Base-by-base conservation (phyloP, 225 moss, liverwort and hornwort species). In the Asterella californica region DNA sequence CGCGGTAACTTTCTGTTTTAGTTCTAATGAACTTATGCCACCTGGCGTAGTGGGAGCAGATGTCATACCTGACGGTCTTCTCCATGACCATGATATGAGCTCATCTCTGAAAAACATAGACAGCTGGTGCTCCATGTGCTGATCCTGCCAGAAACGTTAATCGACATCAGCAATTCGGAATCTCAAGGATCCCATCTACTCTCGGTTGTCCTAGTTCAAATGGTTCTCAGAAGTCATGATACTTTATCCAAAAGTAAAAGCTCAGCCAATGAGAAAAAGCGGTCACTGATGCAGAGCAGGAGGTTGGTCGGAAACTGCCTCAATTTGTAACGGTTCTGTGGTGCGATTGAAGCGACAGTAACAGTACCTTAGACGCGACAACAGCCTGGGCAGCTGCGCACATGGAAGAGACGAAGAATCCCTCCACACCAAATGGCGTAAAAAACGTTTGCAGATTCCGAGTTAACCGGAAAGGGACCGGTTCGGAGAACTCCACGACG, bases 41-140 rank as follows among this genome's bases (percentile, higher is more conserved):
- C 92, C 93, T 4, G 78, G 78, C 46, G 89, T 88, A 78, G 89
- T 82, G 71, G 89, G 86, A 77, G 92, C 92, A 15, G 89, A 89
- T 76, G 91, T 72, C 77, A 91, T 82, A 76, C 93, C 92, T 5
- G 90, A 92, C 34, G 95, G 90, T 85, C 97, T 88, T 76, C 99
- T 88, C 99, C 95, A 99, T 54, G 95, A 95, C 99, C 99, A 99
- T 53, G 99, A 99, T 80, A 99, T 95, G 47, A 99, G 95, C 84
- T 99, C 99, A 83, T 99, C 99, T 80, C 99, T 92, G 82, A 95
- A 99, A 77, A 99, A 99, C 99, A 99, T 99, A 22, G 95, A 92
- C 81, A 99, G 90, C 83, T 99, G 99, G 83, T 95, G 95, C 82
- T 91, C 92, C 80, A 99, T 88, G 79, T 99, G 95, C 86, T 95